Evolutionary conservation across 176 grass and related monocot species (phyloP).

Genomic region (Dendrocalamus sinicus): DNA sequence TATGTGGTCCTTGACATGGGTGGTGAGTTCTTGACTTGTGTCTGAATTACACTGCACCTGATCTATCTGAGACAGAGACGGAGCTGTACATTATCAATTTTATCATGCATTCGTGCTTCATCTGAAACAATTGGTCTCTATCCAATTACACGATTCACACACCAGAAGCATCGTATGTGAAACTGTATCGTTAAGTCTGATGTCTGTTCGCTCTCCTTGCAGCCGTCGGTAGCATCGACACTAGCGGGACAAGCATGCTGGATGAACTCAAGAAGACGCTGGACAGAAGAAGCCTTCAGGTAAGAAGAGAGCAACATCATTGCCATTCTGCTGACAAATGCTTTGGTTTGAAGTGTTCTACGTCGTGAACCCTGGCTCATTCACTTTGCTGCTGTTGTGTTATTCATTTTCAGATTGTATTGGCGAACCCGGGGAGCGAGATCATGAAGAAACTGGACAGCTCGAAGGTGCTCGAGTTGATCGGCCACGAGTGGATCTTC

Average conservation of each 20-base stretch:
- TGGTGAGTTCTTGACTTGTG: slow-evolving; percentile 37
- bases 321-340: not conserved
- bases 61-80: not conserved
- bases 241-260: slow-evolving; percentile 89
- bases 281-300: slow-evolving; percentile 73
- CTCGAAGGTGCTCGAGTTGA: slow-evolving; percentile 78
- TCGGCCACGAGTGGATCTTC: slow-evolving; percentile 91
- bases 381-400: not conserved
- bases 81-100: too few species aligned
- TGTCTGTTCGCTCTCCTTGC: not conserved
- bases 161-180: not conserved
- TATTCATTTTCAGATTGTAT: slow-evolving; percentile 59
- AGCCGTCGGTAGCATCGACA: slow-evolving; percentile 93
- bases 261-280: slow-evolving; percentile 74
- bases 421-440: slow-evolving; percentile 89
- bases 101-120: not conserved
- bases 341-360: not conserved
- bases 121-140: not conserved
- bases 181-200: not conserved
- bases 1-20: slow-evolving; percentile 89
- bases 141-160: not conserved
- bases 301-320: slow-evolving; percentile 26
- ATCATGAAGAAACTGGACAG: slow-evolving; percentile 92
- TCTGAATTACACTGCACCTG: slow-evolving; percentile 11
- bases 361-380: slow-evolving; percentile 7